A percentile compares a stretch with the other conserved stretches of the same genome.
Evolutionary conservation across 768 basidiomycete genomes (phyloP).

Genomic region (Suillus spraguei): DNA sequence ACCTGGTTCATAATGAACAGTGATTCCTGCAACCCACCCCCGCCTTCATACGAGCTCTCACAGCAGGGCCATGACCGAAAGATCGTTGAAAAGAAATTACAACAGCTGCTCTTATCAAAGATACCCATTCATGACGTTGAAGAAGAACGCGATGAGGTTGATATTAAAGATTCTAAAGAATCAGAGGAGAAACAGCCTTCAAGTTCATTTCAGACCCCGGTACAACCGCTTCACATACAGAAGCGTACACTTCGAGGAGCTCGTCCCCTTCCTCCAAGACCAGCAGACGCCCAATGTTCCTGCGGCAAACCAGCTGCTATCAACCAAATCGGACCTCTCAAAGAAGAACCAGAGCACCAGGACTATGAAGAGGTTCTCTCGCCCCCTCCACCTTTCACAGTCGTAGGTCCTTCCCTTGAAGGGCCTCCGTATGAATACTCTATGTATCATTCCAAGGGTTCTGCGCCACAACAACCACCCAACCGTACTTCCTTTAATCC

Average conservation of each 20-base stretch:
- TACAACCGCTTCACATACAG: slow-evolving; percentile 15
- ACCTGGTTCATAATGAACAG: slow-evolving; percentile 20
- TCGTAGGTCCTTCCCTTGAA: slow-evolving; percentile 36
- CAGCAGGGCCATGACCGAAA: slow-evolving; percentile 54
- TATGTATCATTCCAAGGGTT: slow-evolving; percentile 22
- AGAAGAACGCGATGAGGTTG: slow-evolving; percentile 24
- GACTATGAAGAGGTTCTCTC: slow-evolving; percentile 18
- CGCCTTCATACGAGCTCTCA: slow-evolving; percentile 45
- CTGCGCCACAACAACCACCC: slow-evolving; percentile 24
- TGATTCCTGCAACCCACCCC: slow-evolving; percentile 33
- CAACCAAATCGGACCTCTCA: slow-evolving; percentile 13
- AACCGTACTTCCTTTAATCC: slow-evolving; percentile 24
- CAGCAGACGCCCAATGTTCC: slow-evolving; percentile 12
- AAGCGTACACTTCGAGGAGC: slow-evolving; percentile 15
- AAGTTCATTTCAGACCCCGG: background rate
- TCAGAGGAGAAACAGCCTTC: slow-evolving; percentile 9
- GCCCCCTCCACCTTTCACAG: slow-evolving; percentile 38
- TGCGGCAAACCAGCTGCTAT: background rate
- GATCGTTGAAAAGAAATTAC: slow-evolving; percentile 32
- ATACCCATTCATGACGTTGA: slow-evolving; percentile 15
- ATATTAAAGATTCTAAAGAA: slow-evolving; percentile 15
- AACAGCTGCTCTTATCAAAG: slow-evolving; percentile 18
- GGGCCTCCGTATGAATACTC: slow-evolving; percentile 39
- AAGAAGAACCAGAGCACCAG: background rate
- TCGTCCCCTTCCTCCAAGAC: slow-evolving; percentile 31